These are phyloP conservation scores for Colletotrichum lindemuthianum DNA, from an alignment of 2,329 filamentous ascomycete genomes.

Conservation along the genomic window DNA sequence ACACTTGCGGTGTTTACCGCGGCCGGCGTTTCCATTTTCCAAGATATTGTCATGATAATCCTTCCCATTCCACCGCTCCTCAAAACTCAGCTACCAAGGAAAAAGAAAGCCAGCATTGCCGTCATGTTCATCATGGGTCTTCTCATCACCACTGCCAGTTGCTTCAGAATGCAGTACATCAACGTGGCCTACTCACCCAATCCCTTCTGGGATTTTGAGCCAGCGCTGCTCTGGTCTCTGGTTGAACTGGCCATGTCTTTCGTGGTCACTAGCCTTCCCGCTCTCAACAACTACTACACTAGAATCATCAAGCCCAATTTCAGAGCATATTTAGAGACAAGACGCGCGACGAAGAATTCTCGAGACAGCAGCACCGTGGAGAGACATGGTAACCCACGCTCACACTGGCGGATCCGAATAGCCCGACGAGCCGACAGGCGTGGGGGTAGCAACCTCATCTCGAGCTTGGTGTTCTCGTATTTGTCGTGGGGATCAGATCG, in stretches of 20 bases:
- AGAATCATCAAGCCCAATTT: conserved; percentile 7
- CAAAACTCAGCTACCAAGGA: conserved; percentile 4
- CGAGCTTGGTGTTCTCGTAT: background rate
- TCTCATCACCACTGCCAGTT: conserved; percentile 11
- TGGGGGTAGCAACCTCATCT: background rate
- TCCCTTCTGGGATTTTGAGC: conserved; percentile 23
- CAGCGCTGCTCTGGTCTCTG: conserved; percentile 16
- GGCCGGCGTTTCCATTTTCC: conserved; percentile 2
- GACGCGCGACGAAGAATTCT: background rate
- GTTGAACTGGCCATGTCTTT: conserved; percentile 20
- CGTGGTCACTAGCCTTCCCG: conserved; percentile 16
- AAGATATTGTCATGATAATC: conserved; percentile 20
- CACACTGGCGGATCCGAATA: background rate
- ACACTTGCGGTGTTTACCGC: conserved; percentile 2
- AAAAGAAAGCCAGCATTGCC: conserved; percentile 10
- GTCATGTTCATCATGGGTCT: conserved; percentile 10
- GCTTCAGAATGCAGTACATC: conserved; percentile 9
- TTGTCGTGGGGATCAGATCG: background rate
- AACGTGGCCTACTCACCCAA: conserved; percentile 19
- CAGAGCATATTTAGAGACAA: background rate
- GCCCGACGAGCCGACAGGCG: background rate
- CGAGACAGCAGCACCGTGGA: background rate
- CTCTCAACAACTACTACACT: conserved; percentile 1
- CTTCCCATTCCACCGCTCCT: conserved; percentile 16
- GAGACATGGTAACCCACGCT: background rate